Evolutionary conservation across 805 yeast genomes (phyloP).

Genomic region (Candida easanensis): DNA sequence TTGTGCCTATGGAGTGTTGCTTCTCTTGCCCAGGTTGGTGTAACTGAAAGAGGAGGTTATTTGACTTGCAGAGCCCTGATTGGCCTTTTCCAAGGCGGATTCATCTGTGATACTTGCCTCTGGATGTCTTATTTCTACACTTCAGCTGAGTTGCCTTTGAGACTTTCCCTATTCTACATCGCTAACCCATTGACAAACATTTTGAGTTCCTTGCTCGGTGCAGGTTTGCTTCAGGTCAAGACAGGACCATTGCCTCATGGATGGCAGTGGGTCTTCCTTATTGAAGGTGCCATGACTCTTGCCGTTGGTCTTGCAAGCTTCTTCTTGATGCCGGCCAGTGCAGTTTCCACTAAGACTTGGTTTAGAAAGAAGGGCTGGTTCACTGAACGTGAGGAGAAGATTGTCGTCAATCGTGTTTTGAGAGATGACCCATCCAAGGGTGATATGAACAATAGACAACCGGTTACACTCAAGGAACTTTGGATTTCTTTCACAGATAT

Average conservation of each 20-base stretch:
- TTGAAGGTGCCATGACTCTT: conserved; percentile 60
- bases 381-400: conserved; percentile 52
- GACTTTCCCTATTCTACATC: conserved; percentile 61
- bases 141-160: conserved; percentile 50
- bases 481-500: conserved; percentile 43
- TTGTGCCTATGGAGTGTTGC: conserved; percentile 55
- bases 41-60: conserved; percentile 41
- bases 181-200: conserved; percentile 49
- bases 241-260: conserved; percentile 48
- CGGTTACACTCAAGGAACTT: conserved; percentile 41
- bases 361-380: conserved; percentile 50
- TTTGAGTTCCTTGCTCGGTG: conserved; percentile 46
- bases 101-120: conserved; percentile 59
- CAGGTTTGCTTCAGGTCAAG: conserved; percentile 50
- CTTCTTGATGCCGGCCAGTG: conserved; percentile 54
- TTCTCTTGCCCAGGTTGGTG: conserved; percentile 47
- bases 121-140: conserved; percentile 71
- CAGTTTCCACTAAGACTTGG: conserved; percentile 49
- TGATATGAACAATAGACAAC: conserved; percentile 61
- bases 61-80: conserved; percentile 47
- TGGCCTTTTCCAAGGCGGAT: conserved; percentile 67
- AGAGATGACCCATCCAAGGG: conserved; percentile 66
- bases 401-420: conserved; percentile 54
- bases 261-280: conserved; percentile 66
- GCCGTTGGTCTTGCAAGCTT: conserved; percentile 46